Evolutionary conservation across 2,329 filamentous ascomycete genomes (phyloP), one percentile per base, ranked within the genome.

Genomic region (Knufia petricola): DNA sequence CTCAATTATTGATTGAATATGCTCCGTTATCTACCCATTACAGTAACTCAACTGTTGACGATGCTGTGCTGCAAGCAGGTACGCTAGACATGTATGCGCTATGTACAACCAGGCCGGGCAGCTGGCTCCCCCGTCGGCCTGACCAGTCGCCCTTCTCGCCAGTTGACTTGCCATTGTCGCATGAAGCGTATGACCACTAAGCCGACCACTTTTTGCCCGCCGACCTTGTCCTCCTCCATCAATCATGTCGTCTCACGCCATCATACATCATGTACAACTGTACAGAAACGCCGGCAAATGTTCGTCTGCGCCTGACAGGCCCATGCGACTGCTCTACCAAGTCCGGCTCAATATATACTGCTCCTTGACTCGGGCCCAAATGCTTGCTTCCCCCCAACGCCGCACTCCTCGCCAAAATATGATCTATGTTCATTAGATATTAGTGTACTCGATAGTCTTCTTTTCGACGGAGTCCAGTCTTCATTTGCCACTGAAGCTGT

Each of bases 401-500:
- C 42, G 10, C n/a, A 46, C 42, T 46, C 42, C 42, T 13, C 31
- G 28, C 42, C n/a, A 36, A 36, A 46, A 19, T 31, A 39, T 47
- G 44, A 21, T 10, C 15, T 39, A 38, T 38, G 32, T 4, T 39
- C 31, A 47, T 47, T 47, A 38, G 24, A 21, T 31, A 47, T 47
- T 47, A 47, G 32, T 20, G 23, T 38, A 23, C 7, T 26, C 34
- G 32, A 38, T 15, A 10, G 21, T 42, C 10, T n/a, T 26, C 8
- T 24, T 26, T n/a, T 19, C 3, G 10, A 7, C 10, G n/a, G n/a
- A 15, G 9, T 38, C 17, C 44, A 15, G 13, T 6, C 17, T 44
- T 56, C 48, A 59, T 40, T 50, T 55, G 45, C 56, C 56, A 45
- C 52, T 50, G 32, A 54, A 55, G 36, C 55, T 58, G 39, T 58